A percentile compares a stretch with the other conserved stretches of the same genome.
Conservation (phyloP, 2,329 filamentous ascomycete genomes). For the Microsporum audouinii region DNA sequence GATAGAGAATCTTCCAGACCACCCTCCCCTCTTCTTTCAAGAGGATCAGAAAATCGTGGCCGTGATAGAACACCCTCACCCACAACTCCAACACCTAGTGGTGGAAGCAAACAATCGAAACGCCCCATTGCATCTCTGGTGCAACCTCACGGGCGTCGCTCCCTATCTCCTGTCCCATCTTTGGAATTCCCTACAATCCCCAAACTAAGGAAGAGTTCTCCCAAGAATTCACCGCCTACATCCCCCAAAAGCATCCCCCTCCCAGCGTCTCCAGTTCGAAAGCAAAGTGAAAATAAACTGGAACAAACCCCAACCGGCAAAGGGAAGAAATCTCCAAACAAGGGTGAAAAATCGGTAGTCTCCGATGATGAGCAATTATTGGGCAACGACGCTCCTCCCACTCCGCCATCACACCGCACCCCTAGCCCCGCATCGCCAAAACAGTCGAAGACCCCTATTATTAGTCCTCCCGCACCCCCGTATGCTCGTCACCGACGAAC, state of each 20-base stretch:
- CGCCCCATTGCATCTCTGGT: conserved; percentile 18
- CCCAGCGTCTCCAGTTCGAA: conserved; percentile 20
- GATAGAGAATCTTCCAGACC: conserved; percentile 14
- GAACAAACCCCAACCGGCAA: conserved; percentile 10
- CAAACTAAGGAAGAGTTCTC: conserved; percentile 31
- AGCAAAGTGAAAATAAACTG: conserved; percentile 14
- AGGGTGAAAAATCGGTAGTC: conserved; percentile 12
- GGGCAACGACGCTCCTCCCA: conserved; percentile 24
- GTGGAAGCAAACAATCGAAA: conserved; percentile 11
- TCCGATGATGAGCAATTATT: conserved; percentile 5
- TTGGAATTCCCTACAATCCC: conserved; percentile 35
- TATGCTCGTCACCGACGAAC: conserved; percentile 52
- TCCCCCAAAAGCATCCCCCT: conserved; percentile 11
- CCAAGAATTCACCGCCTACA: conserved; percentile 22
- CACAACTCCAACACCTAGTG: not conserved
- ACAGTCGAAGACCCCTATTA: conserved; percentile 35
- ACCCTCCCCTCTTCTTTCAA: not conserved
- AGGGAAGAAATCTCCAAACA: conserved; percentile 4
- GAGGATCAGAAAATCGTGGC: conserved; percentile 8
- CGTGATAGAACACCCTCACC: conserved; percentile 9
- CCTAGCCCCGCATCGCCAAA: conserved; percentile 34
- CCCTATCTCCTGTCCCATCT: conserved; percentile 39
- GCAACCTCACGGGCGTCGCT: conserved; percentile 24
- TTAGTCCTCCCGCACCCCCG: conserved; percentile 39
- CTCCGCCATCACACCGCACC: conserved; percentile 42